Conservation (phyloP, 2,329 filamentous ascomycete genomes). For the Sporothrix brasiliensis region DNA sequence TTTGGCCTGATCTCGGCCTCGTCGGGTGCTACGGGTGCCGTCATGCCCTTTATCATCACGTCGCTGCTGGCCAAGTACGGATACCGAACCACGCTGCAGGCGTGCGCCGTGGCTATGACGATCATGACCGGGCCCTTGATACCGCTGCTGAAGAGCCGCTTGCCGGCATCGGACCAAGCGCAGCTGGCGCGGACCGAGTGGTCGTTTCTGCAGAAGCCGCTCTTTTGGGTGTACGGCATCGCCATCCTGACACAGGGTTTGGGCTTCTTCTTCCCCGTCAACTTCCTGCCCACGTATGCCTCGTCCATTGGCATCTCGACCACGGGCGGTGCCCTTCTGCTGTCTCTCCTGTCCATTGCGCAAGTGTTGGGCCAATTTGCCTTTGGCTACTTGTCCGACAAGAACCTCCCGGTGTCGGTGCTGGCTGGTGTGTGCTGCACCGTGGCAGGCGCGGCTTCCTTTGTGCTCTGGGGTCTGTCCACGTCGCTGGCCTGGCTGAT, state of each 20-base stretch:
- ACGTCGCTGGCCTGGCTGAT: background rate
- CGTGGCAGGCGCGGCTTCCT: background rate
- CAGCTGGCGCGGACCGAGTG: background rate
- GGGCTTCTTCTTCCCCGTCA: background rate
- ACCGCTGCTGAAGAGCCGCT: background rate
- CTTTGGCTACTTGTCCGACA: background rate
- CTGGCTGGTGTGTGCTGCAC: background rate
- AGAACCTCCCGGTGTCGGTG: background rate
- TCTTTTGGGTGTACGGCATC: background rate
- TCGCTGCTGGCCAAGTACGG: background rate
- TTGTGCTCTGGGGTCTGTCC: background rate
- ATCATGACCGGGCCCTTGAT: background rate
- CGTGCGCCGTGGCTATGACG: background rate
- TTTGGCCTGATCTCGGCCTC: constrained; percentile 67
- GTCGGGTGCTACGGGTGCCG: constrained; percentile 55
- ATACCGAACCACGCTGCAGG: background rate
- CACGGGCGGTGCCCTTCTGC: background rate
- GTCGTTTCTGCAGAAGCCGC: background rate
- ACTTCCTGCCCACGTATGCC: background rate
- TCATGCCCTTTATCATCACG: constrained; percentile 56
- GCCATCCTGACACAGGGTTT: background rate
- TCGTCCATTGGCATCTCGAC: background rate
- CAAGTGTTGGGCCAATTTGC: background rate
- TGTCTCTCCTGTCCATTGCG: background rate
- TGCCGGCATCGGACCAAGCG: background rate